These are phyloP conservation scores for Sechiopsis laciniata DNA, from an alignment of 306 rosid species.

Conservation along the genomic window DNA sequence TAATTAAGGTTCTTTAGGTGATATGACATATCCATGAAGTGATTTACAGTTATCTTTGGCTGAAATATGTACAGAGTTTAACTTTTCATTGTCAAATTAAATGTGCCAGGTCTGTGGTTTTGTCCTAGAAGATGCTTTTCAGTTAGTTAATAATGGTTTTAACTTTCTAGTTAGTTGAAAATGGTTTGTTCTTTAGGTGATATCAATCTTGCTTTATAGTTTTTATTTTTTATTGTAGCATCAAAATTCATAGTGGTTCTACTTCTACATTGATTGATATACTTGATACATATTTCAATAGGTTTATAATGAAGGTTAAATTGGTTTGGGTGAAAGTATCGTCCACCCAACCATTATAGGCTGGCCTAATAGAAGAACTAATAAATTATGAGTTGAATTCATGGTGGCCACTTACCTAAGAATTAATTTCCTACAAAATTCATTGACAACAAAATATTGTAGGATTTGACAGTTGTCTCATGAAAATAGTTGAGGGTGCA, in stretches of 20 bases:
- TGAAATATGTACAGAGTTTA: neutral
- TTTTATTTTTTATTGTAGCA: neutral
- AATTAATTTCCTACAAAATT: too few species aligned
- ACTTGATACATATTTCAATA: too few species aligned
- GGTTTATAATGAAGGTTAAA: neutral
- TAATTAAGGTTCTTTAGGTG: neutral
- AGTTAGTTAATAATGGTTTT: too few species aligned
- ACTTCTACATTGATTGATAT: neutral
- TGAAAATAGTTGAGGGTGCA: too few species aligned
- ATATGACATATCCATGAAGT: conserved; percentile 1
- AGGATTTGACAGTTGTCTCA: too few species aligned
- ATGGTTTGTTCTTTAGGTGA: too few species aligned
- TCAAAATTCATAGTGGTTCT: neutral
- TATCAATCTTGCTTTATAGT: neutral
- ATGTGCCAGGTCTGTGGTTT: neutral
- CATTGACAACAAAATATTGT: too few species aligned
- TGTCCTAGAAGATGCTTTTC: neutral
- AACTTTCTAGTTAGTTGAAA: neutral
- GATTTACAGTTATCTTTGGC: neutral
- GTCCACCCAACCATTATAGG: too few species aligned
- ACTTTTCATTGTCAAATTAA: neutral
- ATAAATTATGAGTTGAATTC: too few species aligned
- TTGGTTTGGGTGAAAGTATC: neutral
- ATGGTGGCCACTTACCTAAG: too few species aligned
- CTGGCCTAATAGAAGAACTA: too few species aligned